These are phyloP conservation scores for Cryptococcus sp. DNA, from an alignment of 1,284 basidiomycete species.

Conservation along the genomic window DNA sequence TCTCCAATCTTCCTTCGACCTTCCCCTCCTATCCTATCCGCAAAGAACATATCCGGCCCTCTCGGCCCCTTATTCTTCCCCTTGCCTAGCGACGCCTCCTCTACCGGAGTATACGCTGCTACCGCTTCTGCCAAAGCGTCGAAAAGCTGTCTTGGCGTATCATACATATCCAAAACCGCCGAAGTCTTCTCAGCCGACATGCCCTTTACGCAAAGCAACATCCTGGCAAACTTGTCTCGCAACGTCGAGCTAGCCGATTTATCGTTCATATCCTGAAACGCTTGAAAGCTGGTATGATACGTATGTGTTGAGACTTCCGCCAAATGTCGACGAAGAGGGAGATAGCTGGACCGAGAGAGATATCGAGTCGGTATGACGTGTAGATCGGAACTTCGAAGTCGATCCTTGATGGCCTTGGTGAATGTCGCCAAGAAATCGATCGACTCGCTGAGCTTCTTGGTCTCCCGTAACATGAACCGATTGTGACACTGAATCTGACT, in stretches of 20 bases:
- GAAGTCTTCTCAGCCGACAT: slow-evolving; percentile 52
- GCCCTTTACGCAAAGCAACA: slow-evolving; percentile 52
- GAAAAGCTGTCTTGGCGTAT: slow-evolving; percentile 48
- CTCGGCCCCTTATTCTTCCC: slow-evolving; percentile 21
- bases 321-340: slow-evolving; percentile 39
- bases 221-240: slow-evolving; percentile 50
- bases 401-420: slow-evolving; percentile 47
- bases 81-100: not conserved
- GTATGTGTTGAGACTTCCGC: slow-evolving; percentile 31
- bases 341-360: slow-evolving; percentile 35
- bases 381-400: slow-evolving; percentile 41
- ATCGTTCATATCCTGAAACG: slow-evolving; percentile 51
- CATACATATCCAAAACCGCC: slow-evolving; percentile 49
- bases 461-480: slow-evolving; percentile 54
- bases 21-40: slow-evolving; percentile 40
- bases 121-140: slow-evolving; percentile 34
- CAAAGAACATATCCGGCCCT: slow-evolving; percentile 38
- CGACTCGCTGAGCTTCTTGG: slow-evolving; percentile 49
- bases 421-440: slow-evolving; percentile 51
- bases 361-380: slow-evolving; percentile 48
- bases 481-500: slow-evolving; percentile 54
- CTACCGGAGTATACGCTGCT: slow-evolving; percentile 10
- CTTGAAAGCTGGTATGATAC: slow-evolving; percentile 49
- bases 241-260: slow-evolving; percentile 50
- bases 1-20: slow-evolving; percentile 47